These are phyloP conservation scores for Amesomyces nigricolor DNA, from an alignment of 2,329 filamentous ascomycete genomes.

Conservation along the genomic window DNA sequence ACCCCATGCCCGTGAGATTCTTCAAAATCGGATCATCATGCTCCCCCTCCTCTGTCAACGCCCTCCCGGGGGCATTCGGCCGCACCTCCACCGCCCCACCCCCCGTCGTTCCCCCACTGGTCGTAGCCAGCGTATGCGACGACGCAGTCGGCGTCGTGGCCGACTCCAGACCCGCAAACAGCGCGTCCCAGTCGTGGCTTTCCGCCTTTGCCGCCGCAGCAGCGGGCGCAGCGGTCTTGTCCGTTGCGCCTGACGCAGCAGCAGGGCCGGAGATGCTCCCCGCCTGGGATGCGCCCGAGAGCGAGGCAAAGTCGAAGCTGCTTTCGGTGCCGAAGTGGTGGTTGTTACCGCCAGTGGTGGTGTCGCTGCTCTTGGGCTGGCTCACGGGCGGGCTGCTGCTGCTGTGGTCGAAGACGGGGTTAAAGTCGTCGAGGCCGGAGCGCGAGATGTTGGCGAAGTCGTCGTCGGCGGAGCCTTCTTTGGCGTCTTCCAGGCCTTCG, in stretches of 20 bases:
- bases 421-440: slow-evolving; percentile 70
- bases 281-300: slow-evolving; percentile 34
- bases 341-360: slow-evolving; percentile 14
- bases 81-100: not conserved
- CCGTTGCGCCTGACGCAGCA: not conserved
- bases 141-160: slow-evolving; percentile 35
- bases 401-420: slow-evolving; percentile 63
- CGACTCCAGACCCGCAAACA: slow-evolving; percentile 76
- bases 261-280: slow-evolving; percentile 32
- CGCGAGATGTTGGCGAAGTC: slow-evolving; percentile 71
- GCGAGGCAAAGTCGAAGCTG: slow-evolving; percentile 54
- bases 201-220: slow-evolving; percentile 37
- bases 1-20: slow-evolving; percentile 85
- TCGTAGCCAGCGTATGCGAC: slow-evolving; percentile 27
- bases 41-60: slow-evolving; percentile 65
- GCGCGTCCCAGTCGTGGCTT: slow-evolving; percentile 86
- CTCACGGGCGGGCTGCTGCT: slow-evolving; percentile 52
- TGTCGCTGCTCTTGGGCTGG: slow-evolving; percentile 37
- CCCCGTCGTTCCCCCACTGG: slow-evolving; percentile 17
- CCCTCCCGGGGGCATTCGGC: slow-evolving; percentile 47
- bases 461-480: slow-evolving; percentile 72
- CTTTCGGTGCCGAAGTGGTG: slow-evolving; percentile 46
- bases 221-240: not conserved
- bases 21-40: slow-evolving; percentile 91
- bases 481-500: slow-evolving; percentile 76